Conservation (phyloP, 139 green algal species). For the Chlorella ohadii region DNA sequence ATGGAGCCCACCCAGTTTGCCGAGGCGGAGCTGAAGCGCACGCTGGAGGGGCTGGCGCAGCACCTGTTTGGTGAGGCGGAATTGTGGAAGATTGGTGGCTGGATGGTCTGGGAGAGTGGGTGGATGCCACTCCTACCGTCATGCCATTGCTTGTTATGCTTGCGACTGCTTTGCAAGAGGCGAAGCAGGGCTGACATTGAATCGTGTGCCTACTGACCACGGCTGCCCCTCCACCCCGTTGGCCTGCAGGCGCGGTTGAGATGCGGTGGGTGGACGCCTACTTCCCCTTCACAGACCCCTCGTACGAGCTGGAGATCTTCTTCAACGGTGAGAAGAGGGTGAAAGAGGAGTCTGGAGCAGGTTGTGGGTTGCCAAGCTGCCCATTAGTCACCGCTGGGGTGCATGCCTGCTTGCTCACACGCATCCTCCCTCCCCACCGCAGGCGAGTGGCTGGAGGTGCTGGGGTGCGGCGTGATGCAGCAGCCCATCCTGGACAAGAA, state of each 20-base stretch:
- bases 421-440: no score
- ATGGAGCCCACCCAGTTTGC: slow-evolving; percentile 41
- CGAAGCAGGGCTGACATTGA: no score
- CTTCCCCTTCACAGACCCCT: slow-evolving; percentile 99
- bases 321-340: slow-evolving; percentile 79
- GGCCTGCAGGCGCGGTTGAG: slow-evolving; percentile 65
- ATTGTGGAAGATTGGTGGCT: not conserved
- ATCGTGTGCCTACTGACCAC: no score
- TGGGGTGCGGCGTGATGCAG: slow-evolving; percentile 98
- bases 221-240: not conserved
- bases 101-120: not conserved
- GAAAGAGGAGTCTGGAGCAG: no score
- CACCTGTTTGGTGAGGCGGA: slow-evolving; percentile 86
- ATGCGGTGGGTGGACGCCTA: slow-evolving; percentile 97
- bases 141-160: no score
- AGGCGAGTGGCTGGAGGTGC: slow-evolving; percentile 96
- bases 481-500: slow-evolving; percentile 89
- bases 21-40: slow-evolving; percentile 87
- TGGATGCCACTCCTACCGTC: no score
- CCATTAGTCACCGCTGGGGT: no score
- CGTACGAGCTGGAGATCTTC: slow-evolving; percentile 98
- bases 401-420: no score
- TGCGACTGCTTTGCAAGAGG: no score
- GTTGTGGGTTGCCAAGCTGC: no score
- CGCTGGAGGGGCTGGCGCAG: slow-evolving; percentile 90